Evolutionary conservation across 306 rosid species (phyloP).

Genomic region (Dicorynia guianensis): DNA sequence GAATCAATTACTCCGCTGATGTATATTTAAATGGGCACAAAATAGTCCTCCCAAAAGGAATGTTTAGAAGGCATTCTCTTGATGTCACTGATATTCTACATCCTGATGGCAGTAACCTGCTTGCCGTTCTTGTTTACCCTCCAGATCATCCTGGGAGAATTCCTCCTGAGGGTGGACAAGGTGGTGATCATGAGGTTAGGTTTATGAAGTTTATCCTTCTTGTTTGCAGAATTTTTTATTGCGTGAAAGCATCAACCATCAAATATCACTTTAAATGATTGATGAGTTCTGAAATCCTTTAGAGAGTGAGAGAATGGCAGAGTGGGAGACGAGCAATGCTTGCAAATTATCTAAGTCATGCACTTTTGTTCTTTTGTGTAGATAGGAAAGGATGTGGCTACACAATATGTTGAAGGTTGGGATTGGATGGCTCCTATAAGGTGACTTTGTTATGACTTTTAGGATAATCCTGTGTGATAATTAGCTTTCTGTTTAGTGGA

Average conservation of each 20-base stretch:
- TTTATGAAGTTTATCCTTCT: constrained; percentile 17
- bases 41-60: constrained; percentile 76
- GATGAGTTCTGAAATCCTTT: constrained; percentile 24
- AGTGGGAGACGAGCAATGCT: constrained; percentile 23
- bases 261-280: constrained; percentile 19
- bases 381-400: constrained; percentile 96
- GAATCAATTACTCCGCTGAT: constrained; percentile 86
- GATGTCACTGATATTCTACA: constrained; percentile 82
- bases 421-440: constrained; percentile 99
- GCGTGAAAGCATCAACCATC: neutral
- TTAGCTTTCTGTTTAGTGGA: constrained; percentile 21
- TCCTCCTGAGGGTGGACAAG: constrained; percentile 87
- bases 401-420: constrained; percentile 98
- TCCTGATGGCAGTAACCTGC: constrained; percentile 73
- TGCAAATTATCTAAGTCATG: constrained; percentile 30
- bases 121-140: constrained; percentile 95
- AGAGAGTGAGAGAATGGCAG: constrained; percentile 3
- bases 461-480: constrained; percentile 25
- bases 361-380: constrained; percentile 39
- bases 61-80: constrained; percentile 89
- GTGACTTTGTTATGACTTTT: constrained; percentile 53
- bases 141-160: constrained; percentile 96
- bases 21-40: constrained; percentile 83
- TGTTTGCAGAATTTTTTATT: constrained; percentile 5
- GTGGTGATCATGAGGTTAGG: constrained; percentile 94